These are phyloP conservation scores for Lasiodiplodia gonubiensis DNA, from an alignment of 2,329 filamentous ascomycete genomes.

Conservation along the genomic window DNA sequence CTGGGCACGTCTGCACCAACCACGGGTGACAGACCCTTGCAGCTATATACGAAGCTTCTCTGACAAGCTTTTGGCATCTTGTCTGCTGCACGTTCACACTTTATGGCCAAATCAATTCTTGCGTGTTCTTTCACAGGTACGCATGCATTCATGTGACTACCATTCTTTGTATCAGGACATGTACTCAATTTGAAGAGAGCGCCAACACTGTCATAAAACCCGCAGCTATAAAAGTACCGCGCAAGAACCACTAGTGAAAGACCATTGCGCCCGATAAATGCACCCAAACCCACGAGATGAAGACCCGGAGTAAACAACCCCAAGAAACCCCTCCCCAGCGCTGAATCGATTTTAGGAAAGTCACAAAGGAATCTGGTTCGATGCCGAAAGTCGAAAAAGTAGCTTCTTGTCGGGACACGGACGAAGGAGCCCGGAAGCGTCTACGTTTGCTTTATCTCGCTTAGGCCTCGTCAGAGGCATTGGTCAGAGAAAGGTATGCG, in stretches of 20 bases:
- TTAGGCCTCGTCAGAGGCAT: slow-evolving; percentile 74
- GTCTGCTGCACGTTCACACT: not conserved
- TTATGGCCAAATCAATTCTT: not conserved
- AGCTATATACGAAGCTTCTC: not conserved
- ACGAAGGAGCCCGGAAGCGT: slow-evolving; percentile 8
- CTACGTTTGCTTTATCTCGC: slow-evolving; percentile 19
- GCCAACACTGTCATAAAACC: slow-evolving; percentile 2
- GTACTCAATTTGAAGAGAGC: slow-evolving; percentile 4
- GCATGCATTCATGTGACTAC: not conserved
- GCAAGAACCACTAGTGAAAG: not conserved
- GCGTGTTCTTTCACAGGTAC: slow-evolving; percentile 1
- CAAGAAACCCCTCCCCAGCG: not conserved
- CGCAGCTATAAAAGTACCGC: not conserved
- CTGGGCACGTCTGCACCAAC: not conserved
- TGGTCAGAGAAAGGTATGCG: slow-evolving; percentile 90
- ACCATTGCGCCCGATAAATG: slow-evolving; percentile 24
- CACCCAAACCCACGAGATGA: not conserved
- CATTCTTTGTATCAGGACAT: not conserved
- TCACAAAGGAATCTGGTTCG: not conserved
- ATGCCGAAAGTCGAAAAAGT: not conserved
- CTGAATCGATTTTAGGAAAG: not conserved
- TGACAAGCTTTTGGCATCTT: not conserved
- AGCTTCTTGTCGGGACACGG: not conserved
- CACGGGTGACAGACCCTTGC: not conserved
- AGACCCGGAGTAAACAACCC: not conserved